Percentiles rank a stretch among this genome's conserved stretches.
Evolutionary conservation across 1,139 yeast species (phyloP).

Genomic region (Saccharomyces hybrid): DNA sequence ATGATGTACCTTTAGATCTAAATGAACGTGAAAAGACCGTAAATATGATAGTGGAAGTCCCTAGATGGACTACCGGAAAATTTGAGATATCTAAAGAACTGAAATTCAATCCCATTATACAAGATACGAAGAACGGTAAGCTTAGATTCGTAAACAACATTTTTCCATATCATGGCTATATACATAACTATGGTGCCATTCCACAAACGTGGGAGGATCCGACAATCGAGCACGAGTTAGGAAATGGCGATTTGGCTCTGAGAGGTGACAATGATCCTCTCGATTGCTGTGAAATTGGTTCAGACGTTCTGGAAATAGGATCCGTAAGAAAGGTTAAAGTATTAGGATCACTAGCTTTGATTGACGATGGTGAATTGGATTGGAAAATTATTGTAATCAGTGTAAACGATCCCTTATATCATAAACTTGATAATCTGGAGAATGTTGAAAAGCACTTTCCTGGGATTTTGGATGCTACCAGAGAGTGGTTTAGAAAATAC

Average conservation of each 20-base stretch:
- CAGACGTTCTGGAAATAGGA: conserved; percentile 46
- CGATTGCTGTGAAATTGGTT: conserved; percentile 93
- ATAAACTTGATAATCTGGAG: conserved; percentile 64
- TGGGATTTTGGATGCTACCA: conserved; percentile 74
- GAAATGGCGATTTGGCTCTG: conserved; percentile 38
- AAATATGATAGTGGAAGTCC: conserved; percentile 90
- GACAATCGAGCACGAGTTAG: conserved; percentile 26
- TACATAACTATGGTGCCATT: conserved; percentile 57
- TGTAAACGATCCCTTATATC: conserved; percentile 70
- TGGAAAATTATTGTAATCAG: conserved; percentile 86
- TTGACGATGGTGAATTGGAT: conserved; percentile 96
- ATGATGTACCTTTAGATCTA: conserved; percentile 78
- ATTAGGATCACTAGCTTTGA: conserved; percentile 85
- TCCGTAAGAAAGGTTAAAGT: conserved; percentile 81
- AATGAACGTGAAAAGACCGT: conserved; percentile 56
- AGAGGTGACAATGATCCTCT: conserved; percentile 94
- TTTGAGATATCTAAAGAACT: conserved; percentile 75
- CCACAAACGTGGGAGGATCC: conserved; percentile 98
- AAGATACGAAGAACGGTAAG: conserved; percentile 87
- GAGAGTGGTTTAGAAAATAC: conserved; percentile 92
- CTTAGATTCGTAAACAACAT: conserved; percentile 82
- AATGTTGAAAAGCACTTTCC: conserved; percentile 84
- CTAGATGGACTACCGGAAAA: conserved; percentile 93
- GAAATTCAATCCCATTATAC: conserved; percentile 80
- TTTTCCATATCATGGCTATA: conserved; percentile 81